phyloP scores from a whole-genome alignment of 129 eudicot species.

The Artemisia argyi region DNA sequence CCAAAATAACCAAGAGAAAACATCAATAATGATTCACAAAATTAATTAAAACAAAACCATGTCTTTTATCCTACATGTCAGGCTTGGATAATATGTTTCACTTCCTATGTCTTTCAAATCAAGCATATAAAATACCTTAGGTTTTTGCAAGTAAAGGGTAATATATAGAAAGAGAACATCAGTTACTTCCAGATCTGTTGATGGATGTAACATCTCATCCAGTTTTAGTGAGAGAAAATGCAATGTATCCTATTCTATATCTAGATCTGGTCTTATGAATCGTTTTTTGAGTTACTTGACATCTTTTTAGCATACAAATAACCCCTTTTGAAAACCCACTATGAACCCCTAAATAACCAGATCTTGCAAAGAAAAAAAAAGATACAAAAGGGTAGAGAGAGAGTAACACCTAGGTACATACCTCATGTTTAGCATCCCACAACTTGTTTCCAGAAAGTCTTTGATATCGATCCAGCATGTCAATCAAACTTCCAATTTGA shows the following conservation, averaged over 20 bases:
- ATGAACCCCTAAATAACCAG: constrained; percentile 35
- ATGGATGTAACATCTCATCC: constrained; percentile 65
- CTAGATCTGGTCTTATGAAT: constrained; percentile 66
- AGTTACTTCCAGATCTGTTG: constrained; percentile 65
- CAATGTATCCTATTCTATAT: constrained; percentile 48
- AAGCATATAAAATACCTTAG: constrained; percentile 16
- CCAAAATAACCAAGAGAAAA: constrained; percentile 14
- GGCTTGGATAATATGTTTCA: constrained; percentile 13
- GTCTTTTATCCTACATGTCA: constrained; percentile 8
- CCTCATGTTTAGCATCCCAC: constrained; percentile 99
- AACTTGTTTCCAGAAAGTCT: constrained; percentile 69
- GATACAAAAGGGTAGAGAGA: constrained; percentile 29
- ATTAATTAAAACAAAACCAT: constrained; percentile 13
- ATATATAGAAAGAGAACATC: constrained; percentile 41
- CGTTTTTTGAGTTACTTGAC: constrained; percentile 42
- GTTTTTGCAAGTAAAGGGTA: constrained; percentile 53
- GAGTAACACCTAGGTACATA: constrained; percentile 17
- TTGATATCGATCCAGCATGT: constrained; percentile 76
- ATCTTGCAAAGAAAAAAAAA: constrained; percentile 25
- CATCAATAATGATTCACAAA: constrained; percentile 20
- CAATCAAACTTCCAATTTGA: constrained; percentile 46
- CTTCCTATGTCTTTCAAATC: constrained; percentile 12
- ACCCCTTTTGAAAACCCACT: constrained; percentile 17
- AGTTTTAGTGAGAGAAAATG: constrained; percentile 27
- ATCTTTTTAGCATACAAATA: constrained; percentile 53